These are phyloP conservation scores for Pyrenochaeta sp. DNA, from an alignment of 2,329 filamentous ascomycete genomes.

Conservation along the genomic window DNA sequence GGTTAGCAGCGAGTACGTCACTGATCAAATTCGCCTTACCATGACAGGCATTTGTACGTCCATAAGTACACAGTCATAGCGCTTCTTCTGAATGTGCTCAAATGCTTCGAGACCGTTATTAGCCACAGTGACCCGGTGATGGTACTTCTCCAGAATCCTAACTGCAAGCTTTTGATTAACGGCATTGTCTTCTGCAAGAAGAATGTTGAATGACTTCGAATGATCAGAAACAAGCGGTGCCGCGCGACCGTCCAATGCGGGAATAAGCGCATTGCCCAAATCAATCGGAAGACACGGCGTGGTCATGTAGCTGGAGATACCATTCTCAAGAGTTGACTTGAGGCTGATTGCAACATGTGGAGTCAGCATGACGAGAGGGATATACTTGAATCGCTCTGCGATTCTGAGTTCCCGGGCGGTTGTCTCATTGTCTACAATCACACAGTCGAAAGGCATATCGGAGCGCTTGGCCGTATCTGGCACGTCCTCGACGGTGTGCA, in stretches of 20 bases:
- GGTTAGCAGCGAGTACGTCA: conserved; percentile 47
- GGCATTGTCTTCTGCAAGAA: conserved; percentile 95
- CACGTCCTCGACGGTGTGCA: conserved; percentile 77
- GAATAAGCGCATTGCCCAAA: conserved; percentile 93
- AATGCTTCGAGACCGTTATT: conserved; percentile 94
- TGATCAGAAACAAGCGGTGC: conserved; percentile 92
- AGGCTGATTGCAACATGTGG: conserved; percentile 89
- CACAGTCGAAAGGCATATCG: conserved; percentile 83
- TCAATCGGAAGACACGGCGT: conserved; percentile 94
- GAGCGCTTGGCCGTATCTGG: conserved; percentile 58
- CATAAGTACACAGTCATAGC: conserved; percentile 98
- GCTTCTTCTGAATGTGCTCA: conserved; percentile 87
- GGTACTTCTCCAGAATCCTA: conserved; percentile 97
- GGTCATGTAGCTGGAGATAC: conserved; percentile 99
- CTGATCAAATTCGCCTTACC: conserved; percentile 60
- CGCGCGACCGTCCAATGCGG: conserved; percentile 89
- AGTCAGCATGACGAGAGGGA: conserved; percentile 91
- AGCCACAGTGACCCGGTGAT: conserved; percentile 89
- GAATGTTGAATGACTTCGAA: conserved; percentile 92
- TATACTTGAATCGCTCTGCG: conserved; percentile 96
- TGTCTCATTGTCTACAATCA: conserved; percentile 92
- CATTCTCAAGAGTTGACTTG: conserved; percentile 91
- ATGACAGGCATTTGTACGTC: conserved; percentile 99
- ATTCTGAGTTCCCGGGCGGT: conserved; percentile 85
- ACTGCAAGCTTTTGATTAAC: conserved; percentile 96